A percentile compares a stretch with the other conserved stretches of the same genome.
Evolutionary conservation across 225 moss, liverwort and hornwort species (phyloP).

Genomic region (Bryoerythrophyllum caledonicum): DNA sequence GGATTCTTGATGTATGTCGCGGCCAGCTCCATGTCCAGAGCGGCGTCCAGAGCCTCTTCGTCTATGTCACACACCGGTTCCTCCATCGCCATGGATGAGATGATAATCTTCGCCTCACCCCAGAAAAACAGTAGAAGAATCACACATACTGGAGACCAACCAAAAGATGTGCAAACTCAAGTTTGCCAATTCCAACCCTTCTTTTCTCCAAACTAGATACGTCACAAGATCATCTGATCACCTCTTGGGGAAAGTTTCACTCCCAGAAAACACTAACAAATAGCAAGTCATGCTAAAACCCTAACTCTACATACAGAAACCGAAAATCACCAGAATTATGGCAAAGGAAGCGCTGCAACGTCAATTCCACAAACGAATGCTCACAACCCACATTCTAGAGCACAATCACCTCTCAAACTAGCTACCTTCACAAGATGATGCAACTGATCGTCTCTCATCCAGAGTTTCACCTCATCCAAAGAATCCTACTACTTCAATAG

Average conservation of each 20-base stretch:
- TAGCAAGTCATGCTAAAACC: neutral
- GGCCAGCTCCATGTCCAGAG: conserved; percentile 47
- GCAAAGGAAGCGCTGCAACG: neutral
- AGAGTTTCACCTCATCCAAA: neutral
- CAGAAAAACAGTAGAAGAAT: neutral
- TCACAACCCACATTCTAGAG: neutral
- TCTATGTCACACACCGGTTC: conserved; percentile 7
- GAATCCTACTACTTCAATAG: neutral
- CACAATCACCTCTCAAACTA: neutral
- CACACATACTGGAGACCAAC: neutral
- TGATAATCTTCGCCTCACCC: conserved; percentile 1
- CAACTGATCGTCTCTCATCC: neutral
- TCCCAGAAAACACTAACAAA: neutral
- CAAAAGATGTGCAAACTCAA: neutral
- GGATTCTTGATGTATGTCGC: conserved; percentile 39
- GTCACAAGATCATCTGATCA: neutral
- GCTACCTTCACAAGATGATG: neutral
- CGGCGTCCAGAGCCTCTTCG: conserved; percentile 41
- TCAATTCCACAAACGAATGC: neutral
- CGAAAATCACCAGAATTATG: neutral
- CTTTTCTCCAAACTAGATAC: neutral
- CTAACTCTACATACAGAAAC: neutral
- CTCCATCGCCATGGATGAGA: conserved; percentile 8
- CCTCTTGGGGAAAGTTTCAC: neutral
- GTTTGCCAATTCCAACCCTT: neutral